Evolutionary conservation across 495 filamentous ascomycete genomes (phyloP), one percentile per base, ranked within the genome.

Genomic region (Coniosporium apollinis): DNA sequence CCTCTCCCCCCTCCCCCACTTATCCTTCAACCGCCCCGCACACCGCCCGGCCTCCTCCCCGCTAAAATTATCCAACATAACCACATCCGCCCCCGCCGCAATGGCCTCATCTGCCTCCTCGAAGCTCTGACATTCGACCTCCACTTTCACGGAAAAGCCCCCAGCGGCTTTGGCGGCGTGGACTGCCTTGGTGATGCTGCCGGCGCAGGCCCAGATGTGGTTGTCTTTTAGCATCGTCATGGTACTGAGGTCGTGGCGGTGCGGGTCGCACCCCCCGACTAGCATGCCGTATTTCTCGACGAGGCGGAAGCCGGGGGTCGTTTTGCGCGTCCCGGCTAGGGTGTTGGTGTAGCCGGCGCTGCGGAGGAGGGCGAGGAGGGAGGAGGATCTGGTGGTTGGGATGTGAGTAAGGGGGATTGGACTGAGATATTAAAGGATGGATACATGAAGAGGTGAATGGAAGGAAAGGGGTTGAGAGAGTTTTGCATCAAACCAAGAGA

Each of bases 161-260:
- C 74, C 86, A 0, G 73, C 84, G 10, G 73, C 65, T 56, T 83
- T 85, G 3, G 89, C 89, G 1, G 86, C 79, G 38, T 59, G 59
- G 14, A 96, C 85, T 4, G 91, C 89, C 3, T 71, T 60, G 2
- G 77, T 76, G 50, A 96, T 94, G 41, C 62, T 63, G 38, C 70
- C 69, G 4, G 65, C 69, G 43, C 76, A 75, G 25, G 82, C 80
- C 79, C 82, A 91, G 19, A 97, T 73, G 54, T 97, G 89, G 53
- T 97, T 97, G 57, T 97, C 89, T 62, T 97, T 97, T 33, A 97
- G 65, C 89, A 97, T 97, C 17, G 80, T 83, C 89, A 97, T 96
- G 28, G 74, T 67, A 42, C 76, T 83, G 24, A 97, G 60, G 57
- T 96, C 91, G 56, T 93, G 81, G 10, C 89, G 69, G 51, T 97